Evolutionary conservation across 1,284 basidiomycete genomes (phyloP).

Genomic region (Tranzscheliella williamsii): DNA sequence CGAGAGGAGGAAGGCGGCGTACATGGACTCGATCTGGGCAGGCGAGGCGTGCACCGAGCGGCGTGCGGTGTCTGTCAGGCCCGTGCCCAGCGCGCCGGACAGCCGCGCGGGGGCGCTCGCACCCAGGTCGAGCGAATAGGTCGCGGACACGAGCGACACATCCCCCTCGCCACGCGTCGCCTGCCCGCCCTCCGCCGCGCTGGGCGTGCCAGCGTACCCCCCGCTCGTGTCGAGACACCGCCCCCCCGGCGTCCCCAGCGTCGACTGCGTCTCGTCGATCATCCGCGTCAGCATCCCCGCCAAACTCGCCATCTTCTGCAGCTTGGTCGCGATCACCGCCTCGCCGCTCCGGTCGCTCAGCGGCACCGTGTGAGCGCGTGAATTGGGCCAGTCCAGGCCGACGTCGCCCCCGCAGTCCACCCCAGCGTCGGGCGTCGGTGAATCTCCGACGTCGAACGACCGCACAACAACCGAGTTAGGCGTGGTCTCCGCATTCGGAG

Average conservation of each 20-base stretch:
- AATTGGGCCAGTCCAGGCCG: no score
- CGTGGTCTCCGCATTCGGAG: no score
- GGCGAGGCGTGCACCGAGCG: slow-evolving; percentile 5
- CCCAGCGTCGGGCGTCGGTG: no score
- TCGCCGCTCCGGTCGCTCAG: slow-evolving; percentile 2
- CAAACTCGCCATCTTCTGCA: slow-evolving; percentile 25
- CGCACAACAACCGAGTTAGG: no score
- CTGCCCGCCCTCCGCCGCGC: not conserved
- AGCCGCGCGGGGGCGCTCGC: not conserved
- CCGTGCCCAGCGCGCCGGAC: not conserved
- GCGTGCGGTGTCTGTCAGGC: not conserved
- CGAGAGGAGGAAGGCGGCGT: slow-evolving; percentile 21
- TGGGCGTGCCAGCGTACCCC: no score
- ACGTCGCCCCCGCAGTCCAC: no score
- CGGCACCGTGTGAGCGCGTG: not conserved
- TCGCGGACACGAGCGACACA: slow-evolving; percentile 20
- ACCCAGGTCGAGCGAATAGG: slow-evolving; percentile 16
- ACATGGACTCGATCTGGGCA: slow-evolving; percentile 23
- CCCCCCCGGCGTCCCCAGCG: slow-evolving; percentile 6
- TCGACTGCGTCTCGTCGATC: slow-evolving; percentile 32
- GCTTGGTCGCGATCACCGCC: slow-evolving; percentile 11
- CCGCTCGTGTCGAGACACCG: not conserved
- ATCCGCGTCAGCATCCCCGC: slow-evolving; percentile 27
- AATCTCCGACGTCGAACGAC: no score
- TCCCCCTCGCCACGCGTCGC: slow-evolving; percentile 1